phyloP scores from a whole-genome alignment of 2,329 filamentous ascomycete genomes.

The Scedosporium dehoogii region DNA sequence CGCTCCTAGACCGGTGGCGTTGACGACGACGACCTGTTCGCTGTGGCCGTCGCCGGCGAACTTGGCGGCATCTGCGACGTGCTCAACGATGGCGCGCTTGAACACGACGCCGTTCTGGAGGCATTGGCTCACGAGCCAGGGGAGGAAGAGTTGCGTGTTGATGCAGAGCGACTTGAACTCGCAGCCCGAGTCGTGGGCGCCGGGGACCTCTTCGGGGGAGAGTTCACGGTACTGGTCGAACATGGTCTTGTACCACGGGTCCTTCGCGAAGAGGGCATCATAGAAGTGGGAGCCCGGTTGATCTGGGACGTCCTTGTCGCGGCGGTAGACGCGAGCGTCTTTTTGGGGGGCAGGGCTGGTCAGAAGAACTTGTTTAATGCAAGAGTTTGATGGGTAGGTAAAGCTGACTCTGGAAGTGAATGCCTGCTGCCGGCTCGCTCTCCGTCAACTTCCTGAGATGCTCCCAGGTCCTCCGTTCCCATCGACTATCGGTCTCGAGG shows the following conservation, averaged over 20 bases:
- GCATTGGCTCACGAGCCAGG: constrained; percentile 76
- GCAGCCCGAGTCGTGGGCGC: constrained; percentile 60
- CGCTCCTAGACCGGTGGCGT: constrained; percentile 74
- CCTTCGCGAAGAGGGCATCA: constrained; percentile 51
- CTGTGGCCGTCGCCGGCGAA: constrained; percentile 37
- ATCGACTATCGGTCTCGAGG: constrained; percentile 31
- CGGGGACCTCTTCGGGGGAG: constrained; percentile 44
- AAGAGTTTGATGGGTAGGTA: background rate
- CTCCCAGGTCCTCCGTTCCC: constrained; percentile 57
- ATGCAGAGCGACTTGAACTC: constrained; percentile 82
- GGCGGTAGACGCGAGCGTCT: constrained; percentile 41
- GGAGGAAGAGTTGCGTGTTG: constrained; percentile 79
- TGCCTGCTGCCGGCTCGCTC: constrained; percentile 64
- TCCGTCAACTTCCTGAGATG: constrained; percentile 49
- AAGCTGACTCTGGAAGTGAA: constrained; percentile 61
- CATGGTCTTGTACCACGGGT: constrained; percentile 67
- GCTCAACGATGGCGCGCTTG: constrained; percentile 51
- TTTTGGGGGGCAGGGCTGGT: background rate
- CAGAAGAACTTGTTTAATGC: background rate
- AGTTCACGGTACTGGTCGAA: constrained; percentile 62
- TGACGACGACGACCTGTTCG: constrained; percentile 62
- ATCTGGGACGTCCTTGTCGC: constrained; percentile 49
- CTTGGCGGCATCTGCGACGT: constrained; percentile 58
- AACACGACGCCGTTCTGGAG: constrained; percentile 61
- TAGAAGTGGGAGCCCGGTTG: constrained; percentile 38